Conservation (phyloP, 2,329 filamentous ascomycete species). For the Gnomoniopsis sp. region DNA sequence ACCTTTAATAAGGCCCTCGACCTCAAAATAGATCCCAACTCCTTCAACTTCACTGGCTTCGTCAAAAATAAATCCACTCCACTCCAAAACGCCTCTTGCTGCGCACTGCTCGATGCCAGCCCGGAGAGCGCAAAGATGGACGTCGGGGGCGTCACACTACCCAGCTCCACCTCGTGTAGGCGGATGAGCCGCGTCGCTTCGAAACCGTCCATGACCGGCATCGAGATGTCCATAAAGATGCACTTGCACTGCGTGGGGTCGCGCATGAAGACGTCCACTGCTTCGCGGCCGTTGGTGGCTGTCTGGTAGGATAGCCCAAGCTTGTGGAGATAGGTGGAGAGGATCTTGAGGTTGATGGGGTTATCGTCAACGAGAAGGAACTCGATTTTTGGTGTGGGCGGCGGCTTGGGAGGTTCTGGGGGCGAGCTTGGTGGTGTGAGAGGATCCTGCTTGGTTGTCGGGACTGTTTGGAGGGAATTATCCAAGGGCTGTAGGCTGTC, state of each 20-base stretch:
- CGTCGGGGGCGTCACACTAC: slow-evolving; percentile 28
- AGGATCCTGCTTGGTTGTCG: background rate
- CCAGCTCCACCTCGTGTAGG: slow-evolving; percentile 20
- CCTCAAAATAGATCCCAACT: background rate
- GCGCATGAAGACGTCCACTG: slow-evolving; percentile 39
- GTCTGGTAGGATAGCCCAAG: slow-evolving; percentile 35
- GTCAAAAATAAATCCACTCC: slow-evolving; percentile 46
- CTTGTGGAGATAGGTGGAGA: slow-evolving; percentile 31
- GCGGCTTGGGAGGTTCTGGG: background rate
- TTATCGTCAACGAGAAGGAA: background rate
- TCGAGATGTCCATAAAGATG: slow-evolving; percentile 43
- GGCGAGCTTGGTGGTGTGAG: background rate
- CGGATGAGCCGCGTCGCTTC: slow-evolving; percentile 27
- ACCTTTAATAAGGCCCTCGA: background rate
- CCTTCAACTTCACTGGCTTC: slow-evolving; percentile 39
- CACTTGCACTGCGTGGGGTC: slow-evolving; percentile 34
- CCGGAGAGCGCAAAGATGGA: slow-evolving; percentile 44
- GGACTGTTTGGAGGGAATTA: background rate
- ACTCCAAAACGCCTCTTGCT: slow-evolving; percentile 41
- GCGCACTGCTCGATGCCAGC: slow-evolving; percentile 37
- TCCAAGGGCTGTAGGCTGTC: background rate
- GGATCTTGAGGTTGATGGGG: slow-evolving; percentile 2
- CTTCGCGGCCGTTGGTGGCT: slow-evolving; percentile 45
- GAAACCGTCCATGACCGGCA: slow-evolving; percentile 30
- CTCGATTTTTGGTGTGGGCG: background rate